Evolutionary conservation across 331 rosid genomes (phyloP), one percentile per base, ranked within the genome.

Genomic region (Phaseolus coccineus): DNA sequence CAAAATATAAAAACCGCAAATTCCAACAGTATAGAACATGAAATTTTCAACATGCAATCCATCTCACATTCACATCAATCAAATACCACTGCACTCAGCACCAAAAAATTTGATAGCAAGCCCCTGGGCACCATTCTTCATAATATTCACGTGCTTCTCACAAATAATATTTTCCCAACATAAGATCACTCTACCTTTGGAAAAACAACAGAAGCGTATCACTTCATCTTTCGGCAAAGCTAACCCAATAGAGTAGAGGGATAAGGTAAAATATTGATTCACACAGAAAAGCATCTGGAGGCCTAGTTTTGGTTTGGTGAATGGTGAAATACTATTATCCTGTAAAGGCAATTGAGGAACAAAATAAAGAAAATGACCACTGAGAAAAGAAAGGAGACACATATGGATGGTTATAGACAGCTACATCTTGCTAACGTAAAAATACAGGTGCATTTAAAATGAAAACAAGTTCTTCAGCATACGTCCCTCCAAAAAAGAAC

Each of bases 1-100:
- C 93, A 85, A 86, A 84, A 86, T 86, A 80, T 77, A 81, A 90
- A 90, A 90, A 84, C 89, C 85, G 87, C 94, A 76, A 83, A 83
- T 81, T 87, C 89, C 87, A 84, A 85, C 87, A 87, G 81, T 81
- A 87, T 71, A 88, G 76, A 79, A 86, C 66, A 87, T 48, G 89
- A 87, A 88, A 69, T 83, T 85, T 37, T 91, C 88, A 87, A 89
- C 66, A 90, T 42, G 77, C 87, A 90, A 77, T 70, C 93, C 90
- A 81, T 88, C 91, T 73, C 89, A 82, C 77, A 86, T 85, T 73
- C 89, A 82, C 77, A 84, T 85, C 84, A 86, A 84, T 72, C 74
- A 77, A 50, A 80, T 22, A 87, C 78, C 84, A 76, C 85, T 63
- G 25, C 59, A 77, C 87, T 82, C 84, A 72, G 73, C 90, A 84